Conservation (phyloP, 441 rosid species). For the Corymbia calophylla region DNA sequence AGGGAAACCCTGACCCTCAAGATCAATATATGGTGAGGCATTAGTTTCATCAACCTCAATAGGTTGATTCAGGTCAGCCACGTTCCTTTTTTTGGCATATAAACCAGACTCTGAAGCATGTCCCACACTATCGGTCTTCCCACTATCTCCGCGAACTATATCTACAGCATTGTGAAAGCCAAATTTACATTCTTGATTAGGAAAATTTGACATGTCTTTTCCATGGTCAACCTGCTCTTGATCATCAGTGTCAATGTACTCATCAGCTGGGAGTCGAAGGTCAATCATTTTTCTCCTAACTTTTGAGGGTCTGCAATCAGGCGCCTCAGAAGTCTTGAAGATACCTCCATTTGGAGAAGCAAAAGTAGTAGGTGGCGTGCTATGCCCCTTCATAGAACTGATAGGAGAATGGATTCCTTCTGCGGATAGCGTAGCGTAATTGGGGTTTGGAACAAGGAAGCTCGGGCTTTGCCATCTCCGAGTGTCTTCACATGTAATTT, state of each 20-base stretch:
- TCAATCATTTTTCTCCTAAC: constrained; percentile 48
- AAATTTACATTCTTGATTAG: not conserved
- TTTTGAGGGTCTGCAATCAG: constrained; percentile 23
- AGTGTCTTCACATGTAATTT: constrained; percentile 56
- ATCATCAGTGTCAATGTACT: constrained; percentile 33
- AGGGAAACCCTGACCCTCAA: constrained; percentile 19
- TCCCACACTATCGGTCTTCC: not conserved
- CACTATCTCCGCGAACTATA: not conserved
- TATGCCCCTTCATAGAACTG: constrained; percentile 8
- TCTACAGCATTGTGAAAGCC: not conserved
- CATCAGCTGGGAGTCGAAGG: constrained; percentile 49
- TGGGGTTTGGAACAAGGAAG: constrained; percentile 41
- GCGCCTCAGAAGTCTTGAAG: constrained; percentile 12
- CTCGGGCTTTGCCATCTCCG: constrained; percentile 48
- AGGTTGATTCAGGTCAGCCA: constrained; percentile 6
- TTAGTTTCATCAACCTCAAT: not conserved
- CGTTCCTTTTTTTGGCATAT: not conserved
- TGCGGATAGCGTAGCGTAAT: not conserved
- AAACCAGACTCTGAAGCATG: constrained; percentile 1
- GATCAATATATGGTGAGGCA: constrained; percentile 36
- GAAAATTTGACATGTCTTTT: constrained; percentile 12
- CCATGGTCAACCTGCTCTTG: constrained; percentile 16
- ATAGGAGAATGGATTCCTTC: constrained; percentile 30
- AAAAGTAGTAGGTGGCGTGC: not conserved
- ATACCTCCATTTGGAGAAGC: constrained; percentile 6